Conservation (phyloP, 2,329 filamentous ascomycete species). For the Stachybotrys chartarum region DNA sequence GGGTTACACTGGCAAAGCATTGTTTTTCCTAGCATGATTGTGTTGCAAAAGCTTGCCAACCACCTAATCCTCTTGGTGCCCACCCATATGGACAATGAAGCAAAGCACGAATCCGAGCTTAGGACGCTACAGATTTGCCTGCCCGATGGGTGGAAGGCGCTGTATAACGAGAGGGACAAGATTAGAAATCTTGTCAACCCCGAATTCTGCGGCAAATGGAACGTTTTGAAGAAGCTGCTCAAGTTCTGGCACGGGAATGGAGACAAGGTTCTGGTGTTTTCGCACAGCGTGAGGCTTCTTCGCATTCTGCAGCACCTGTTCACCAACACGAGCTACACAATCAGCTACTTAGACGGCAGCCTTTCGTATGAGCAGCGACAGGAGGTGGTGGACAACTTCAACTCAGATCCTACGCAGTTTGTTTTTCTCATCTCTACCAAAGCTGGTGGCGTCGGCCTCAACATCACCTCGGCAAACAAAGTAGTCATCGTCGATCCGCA, state of each 20-base stretch:
- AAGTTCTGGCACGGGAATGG: slow-evolving; percentile 84
- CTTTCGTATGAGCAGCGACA: slow-evolving; percentile 80
- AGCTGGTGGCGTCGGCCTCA: slow-evolving; percentile 87
- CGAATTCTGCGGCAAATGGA: slow-evolving; percentile 96
- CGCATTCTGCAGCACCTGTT: slow-evolving; percentile 82
- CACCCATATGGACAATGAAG: slow-evolving; percentile 48
- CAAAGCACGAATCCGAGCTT: slow-evolving; percentile 74
- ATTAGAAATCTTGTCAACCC: slow-evolving; percentile 77
- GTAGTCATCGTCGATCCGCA: slow-evolving; percentile 96
- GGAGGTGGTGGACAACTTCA: slow-evolving; percentile 81
- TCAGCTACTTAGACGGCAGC: slow-evolving; percentile 83
- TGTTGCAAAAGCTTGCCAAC: slow-evolving; percentile 82
- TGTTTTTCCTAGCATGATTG: slow-evolving; percentile 79
- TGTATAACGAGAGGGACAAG: slow-evolving; percentile 70
- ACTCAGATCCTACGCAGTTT: slow-evolving; percentile 78
- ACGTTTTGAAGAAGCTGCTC: slow-evolving; percentile 76
- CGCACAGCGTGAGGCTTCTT: slow-evolving; percentile 79
- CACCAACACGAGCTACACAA: slow-evolving; percentile 79
- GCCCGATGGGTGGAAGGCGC: slow-evolving; percentile 65
- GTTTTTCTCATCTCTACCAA: slow-evolving; percentile 94
- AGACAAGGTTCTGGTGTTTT: slow-evolving; percentile 94
- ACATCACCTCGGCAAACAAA: slow-evolving; percentile 97
- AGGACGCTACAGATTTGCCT: slow-evolving; percentile 66
- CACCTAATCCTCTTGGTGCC: slow-evolving; percentile 88
- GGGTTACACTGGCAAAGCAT: slow-evolving; percentile 63